Evolutionary conservation across 1,284 basidiomycete species (phyloP).

Genomic region (Boletus hoseneyae): DNA sequence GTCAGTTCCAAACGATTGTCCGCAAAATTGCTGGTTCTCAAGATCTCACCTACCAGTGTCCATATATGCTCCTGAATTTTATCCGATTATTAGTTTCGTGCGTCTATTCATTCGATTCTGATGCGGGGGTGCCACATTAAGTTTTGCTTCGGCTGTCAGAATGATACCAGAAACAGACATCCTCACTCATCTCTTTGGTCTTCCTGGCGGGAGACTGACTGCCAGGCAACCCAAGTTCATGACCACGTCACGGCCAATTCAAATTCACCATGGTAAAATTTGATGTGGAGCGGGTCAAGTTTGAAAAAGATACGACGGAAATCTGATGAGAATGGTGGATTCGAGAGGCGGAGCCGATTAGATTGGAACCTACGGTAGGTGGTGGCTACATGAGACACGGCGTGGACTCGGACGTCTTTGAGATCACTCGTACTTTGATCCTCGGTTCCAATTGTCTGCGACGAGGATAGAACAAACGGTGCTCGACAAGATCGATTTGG

Average conservation of each 20-base stretch:
- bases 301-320: too few relatives aligned
- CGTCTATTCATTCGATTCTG: background rate
- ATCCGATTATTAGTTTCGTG: conserved; percentile 13
- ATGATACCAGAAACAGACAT: background rate
- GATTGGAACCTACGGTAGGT: too few relatives aligned
- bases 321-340: too few relatives aligned
- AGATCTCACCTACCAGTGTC: too few relatives aligned
- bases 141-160: conserved; percentile 4
- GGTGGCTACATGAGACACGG: too few relatives aligned
- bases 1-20: background rate
- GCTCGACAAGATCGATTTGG: conserved; percentile 3
- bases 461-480: background rate
- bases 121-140: conserved; percentile 2
- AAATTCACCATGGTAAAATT: background rate
- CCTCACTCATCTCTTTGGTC: background rate
- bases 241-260: background rate
- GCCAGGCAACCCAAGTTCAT: background rate
- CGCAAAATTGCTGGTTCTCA: conserved; percentile 10
- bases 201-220: background rate
- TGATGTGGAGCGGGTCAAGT: too few relatives aligned
- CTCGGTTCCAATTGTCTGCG: too few relatives aligned
- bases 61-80: conserved; percentile 3
- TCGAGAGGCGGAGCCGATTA: too few relatives aligned
- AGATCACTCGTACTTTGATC: too few relatives aligned
- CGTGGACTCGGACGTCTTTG: too few relatives aligned